Base-by-base conservation (phyloP, 345 rosid species). In the Anacardium occidentale region DNA sequence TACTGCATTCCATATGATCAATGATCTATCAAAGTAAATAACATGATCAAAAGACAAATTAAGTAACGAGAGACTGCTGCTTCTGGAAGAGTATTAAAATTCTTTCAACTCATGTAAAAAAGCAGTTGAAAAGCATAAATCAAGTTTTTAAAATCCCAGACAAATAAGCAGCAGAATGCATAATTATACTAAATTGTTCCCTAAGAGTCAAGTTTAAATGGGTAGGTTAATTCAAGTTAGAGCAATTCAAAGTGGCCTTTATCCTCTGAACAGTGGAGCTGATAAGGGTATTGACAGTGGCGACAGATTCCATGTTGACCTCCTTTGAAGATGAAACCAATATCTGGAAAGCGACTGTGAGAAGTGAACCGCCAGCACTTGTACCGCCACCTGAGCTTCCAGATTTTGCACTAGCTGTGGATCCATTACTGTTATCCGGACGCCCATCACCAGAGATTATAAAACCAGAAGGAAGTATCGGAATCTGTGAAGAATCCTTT, bases 401-500 rank as follows among this genome's bases (percentile, higher is more conserved):
- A 20, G 68, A 10, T 34, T 4, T 17, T 14, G 66, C 20, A n/a
- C 75, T 51, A 5, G 66, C 68, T 55, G 75, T 74, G 24, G 79
- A 51, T 14, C 64, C 70, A 12, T n/a, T 32, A 13, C 18, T 55
- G 0, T 7, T 24, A 2, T 63, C 54, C 2, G 74, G 68, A 50
- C 80, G 75, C 8, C 88, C 83, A 42, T 88, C 90, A 21, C 73
- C 71, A 1, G 92, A 83, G 75, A 91, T 85, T 5, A 83, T 75
- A 75, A 91, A 85, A 37, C 98, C 98, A 0, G 95, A 91, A 25
- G 98, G 92, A 63, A 91, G 94, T 42, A 93, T 59, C 11, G 88
- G 86, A 26, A 89, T 74, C 0, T 9, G 2, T 0, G 76, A 63
- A 5, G 85, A 25, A 18, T 85, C 84, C 5, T 74, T 71, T 0